phyloP scores from a whole-genome alignment of 2,329 filamentous ascomycete genomes.

The Talaromyces amestolkiae region DNA sequence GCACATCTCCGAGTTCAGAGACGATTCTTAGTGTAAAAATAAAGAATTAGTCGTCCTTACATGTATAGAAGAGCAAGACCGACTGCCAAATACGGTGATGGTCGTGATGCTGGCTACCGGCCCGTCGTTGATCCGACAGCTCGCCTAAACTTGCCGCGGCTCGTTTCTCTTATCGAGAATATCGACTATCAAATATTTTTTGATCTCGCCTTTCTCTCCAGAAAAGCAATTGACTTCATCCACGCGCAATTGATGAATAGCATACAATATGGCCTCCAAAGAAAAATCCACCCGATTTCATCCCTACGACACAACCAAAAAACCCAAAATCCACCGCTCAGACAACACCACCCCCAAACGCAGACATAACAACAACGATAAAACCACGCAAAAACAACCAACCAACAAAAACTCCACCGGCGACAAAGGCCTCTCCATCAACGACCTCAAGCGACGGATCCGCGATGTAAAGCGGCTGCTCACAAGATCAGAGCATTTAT shows the following conservation, averaged over 20 bases:
- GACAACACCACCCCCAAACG: conserved; percentile 19
- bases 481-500: conserved; percentile 45
- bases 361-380: conserved; percentile 14
- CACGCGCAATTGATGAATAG: not conserved
- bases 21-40: not conserved
- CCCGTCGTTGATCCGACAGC: conserved; percentile 29
- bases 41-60: not conserved
- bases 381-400: conserved; percentile 5
- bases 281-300: conserved; percentile 15
- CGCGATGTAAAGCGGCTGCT: conserved; percentile 56
- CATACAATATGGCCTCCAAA: conserved; percentile 10
- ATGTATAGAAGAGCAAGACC: not conserved
- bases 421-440: conserved; percentile 34
- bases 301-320: conserved; percentile 22
- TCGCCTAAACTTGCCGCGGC: conserved; percentile 19
- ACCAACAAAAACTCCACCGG: conserved; percentile 8
- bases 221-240: not conserved
- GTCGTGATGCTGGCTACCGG: conserved; percentile 23
- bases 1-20: not conserved
- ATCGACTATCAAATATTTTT: conserved; percentile 5
- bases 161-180: not conserved
- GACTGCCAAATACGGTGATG: conserved; percentile 22
- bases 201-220: not conserved
- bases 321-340: conserved; percentile 21
- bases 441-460: conserved; percentile 56